Base-by-base conservation (phyloP, 1,284 basidiomycete genomes). In the Earliella scabrosa region DNA sequence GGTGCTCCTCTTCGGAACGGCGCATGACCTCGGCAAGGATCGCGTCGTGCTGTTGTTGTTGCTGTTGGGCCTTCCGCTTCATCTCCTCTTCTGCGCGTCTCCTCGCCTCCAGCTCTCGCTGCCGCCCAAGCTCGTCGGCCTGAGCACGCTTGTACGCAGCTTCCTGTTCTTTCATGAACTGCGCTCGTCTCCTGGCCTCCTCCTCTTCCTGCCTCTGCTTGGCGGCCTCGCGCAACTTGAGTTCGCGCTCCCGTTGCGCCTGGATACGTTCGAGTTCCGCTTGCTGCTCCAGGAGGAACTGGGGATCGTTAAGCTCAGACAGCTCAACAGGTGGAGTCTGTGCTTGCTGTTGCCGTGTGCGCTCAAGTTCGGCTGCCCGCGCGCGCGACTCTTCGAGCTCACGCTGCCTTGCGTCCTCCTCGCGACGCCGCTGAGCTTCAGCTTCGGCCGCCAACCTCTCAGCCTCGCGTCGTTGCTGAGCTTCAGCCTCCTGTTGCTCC, bases 251-350 rank as follows among this genome's bases (percentile, higher is more conserved):
- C 45, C 45, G 45, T 16, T 44, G 26, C 21, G 51, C 54, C 23
- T 58, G 54, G 29, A 61, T 56, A 23, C 55, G 60, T 54, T 58
- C 56, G 45, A 56, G 23, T 39, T 59, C 55, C 9, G 54, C 52
- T 31, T 71, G 63, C 18, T 68, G 60, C 35, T 63, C 58, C 24
- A 60, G 53, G 34, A 70, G 56, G 49, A 67, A 63, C 48, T 59
- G 56, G 9, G 59, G 61, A 34, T 61, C 52, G 36, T 63, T 38
- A 29, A 62, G 32, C 20, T 63, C 57, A 13, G 57, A 55, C 18
- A 50, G 49, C n/a, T 40, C 41, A 3, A 38, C 32, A 32, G 52
- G 21, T 32, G 43, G 34, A 18, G 13, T 27, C 35, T 36, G 9
- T 27, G 35, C 1, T 21, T 21, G 41, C 39, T 24, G 24, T 4